A percentile compares a stretch with the other conserved stretches of the same genome.
Evolutionary conservation across 306 rosid genomes (phyloP).

Genomic region (Pyrus betulifolia): DNA sequence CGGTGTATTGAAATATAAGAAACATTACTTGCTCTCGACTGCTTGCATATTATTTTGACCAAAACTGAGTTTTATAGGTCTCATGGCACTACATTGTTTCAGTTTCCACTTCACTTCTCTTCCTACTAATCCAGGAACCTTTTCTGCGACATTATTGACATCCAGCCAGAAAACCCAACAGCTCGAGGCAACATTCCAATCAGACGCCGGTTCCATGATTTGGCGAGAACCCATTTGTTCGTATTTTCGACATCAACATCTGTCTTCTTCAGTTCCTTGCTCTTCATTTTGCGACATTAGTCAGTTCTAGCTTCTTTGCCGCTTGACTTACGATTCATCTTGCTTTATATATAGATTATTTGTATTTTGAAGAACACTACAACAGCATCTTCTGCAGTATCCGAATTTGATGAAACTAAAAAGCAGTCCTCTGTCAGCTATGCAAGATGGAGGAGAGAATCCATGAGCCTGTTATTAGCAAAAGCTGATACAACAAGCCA

Average conservation of each 20-base stretch:
- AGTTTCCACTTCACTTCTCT: constrained; percentile 22
- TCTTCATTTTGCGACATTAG: constrained; percentile 38
- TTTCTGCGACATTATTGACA: not conserved
- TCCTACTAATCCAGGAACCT: constrained; percentile 15
- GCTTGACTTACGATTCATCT: constrained; percentile 47
- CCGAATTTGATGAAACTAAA: constrained; percentile 30
- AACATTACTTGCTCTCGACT: not conserved
- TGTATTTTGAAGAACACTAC: constrained; percentile 1
- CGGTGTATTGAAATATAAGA: not conserved
- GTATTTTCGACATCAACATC: constrained; percentile 22
- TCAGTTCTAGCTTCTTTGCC: constrained; percentile 45
- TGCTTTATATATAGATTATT: constrained; percentile 23
- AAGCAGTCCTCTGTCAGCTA: constrained; percentile 37
- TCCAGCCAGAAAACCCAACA: constrained; percentile 62
- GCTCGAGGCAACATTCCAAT: constrained; percentile 78
- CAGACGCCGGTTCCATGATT: constrained; percentile 80
- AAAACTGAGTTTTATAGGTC: constrained; percentile 9
- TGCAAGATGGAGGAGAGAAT: constrained; percentile 51
- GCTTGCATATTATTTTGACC: not conserved
- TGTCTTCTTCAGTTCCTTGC: constrained; percentile 10
- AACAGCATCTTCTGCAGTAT: constrained; percentile 19
- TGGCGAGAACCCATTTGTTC: constrained; percentile 50
- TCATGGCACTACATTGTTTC: constrained; percentile 26
- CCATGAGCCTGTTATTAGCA: constrained; percentile 54
- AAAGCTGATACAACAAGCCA: constrained; percentile 54